phyloP scores from a whole-genome alignment of 2,329 filamentous ascomycete genomes.

The Raffaelea albimanens region DNA sequence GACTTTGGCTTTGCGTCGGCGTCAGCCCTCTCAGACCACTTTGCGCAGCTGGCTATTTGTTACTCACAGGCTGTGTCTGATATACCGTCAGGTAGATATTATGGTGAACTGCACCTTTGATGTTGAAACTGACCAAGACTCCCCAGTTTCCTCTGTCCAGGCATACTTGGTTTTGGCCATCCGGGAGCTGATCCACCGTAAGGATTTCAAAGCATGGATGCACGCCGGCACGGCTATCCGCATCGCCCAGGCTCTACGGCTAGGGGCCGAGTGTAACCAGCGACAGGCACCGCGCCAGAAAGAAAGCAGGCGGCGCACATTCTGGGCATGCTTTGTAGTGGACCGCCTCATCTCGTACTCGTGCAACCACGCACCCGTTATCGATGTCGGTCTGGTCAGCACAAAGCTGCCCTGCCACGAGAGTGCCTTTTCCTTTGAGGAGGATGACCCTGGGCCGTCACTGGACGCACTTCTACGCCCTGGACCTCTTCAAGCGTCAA shows the following conservation, averaged over 20 bases:
- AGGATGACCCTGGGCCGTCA: no score
- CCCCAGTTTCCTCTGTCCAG: neutral
- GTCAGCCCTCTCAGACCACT: no score
- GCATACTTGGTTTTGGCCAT: neutral
- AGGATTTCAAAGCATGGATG: constrained; percentile 1
- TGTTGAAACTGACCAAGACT: no score
- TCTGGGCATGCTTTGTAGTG: constrained; percentile 7
- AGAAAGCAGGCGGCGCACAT: neutral
- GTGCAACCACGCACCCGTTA: no score
- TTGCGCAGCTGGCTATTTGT: neutral
- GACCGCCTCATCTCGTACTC: constrained; percentile 5
- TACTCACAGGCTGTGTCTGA: neutral
- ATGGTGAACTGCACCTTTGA: no score
- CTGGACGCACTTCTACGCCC: no score
- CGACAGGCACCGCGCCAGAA: neutral
- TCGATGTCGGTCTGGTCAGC: no score
- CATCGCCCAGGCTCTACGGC: neutral
- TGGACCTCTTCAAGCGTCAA: no score
- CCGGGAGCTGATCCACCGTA: neutral
- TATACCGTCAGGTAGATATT: neutral
- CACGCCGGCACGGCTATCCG: constrained; percentile 3
- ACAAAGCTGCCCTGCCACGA: no score
- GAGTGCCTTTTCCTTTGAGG: no score
- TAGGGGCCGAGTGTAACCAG: constrained; percentile 1
- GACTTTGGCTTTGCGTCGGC: neutral